Base-by-base conservation (phyloP, 441 rosid species). In the Arabidopsis lyrata region DNA sequence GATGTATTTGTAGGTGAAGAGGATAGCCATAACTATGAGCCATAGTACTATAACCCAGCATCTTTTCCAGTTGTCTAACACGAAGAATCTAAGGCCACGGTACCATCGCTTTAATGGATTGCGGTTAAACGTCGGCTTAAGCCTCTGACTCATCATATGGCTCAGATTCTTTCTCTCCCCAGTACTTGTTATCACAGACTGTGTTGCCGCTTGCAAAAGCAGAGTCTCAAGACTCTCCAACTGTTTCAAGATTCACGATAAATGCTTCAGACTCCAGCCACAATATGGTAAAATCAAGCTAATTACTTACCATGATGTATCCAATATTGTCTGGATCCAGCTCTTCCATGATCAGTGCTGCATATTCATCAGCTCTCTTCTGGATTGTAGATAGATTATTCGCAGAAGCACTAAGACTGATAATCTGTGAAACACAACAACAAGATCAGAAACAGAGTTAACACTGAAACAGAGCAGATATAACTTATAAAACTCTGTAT, bases 291-390 rank as follows among this genome's bases (percentile, higher is more conserved):
- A 59, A 42, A 0, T 1, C 5, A 8, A 53, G 29, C 29, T 45
- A 31, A 14, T 13, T 20, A 50, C 50, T 45, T 73, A 85, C 89
- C 89, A 73, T 78, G 50, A 83, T 81, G 82, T 80, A 83, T 38
- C 85, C 89, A 3, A 73, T 68, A 68, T 85, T 75, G 3, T 85
- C 84, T 6, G 85, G 85, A 34, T 85, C 88, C 5, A 85, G 66
- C 78, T 85, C 89, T 78, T 85, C 86, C 89, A 83, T 85, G 79
- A 85, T 83, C 57, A 85, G 27, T 13, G 89, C 82, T 24, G 89
- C 87, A 72, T 81, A 83, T 12, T 81, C 86, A 61, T 80, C 81
- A 9, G 89, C 85, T 64, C 82, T 83, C 66, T 80, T 71, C 45
- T 83, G 80, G 15, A 85, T 80, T 44, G 82, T 81, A 6, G 66